Conservation (phyloP, 1,139 yeast genomes). For the Candida glucosophila region DNA sequence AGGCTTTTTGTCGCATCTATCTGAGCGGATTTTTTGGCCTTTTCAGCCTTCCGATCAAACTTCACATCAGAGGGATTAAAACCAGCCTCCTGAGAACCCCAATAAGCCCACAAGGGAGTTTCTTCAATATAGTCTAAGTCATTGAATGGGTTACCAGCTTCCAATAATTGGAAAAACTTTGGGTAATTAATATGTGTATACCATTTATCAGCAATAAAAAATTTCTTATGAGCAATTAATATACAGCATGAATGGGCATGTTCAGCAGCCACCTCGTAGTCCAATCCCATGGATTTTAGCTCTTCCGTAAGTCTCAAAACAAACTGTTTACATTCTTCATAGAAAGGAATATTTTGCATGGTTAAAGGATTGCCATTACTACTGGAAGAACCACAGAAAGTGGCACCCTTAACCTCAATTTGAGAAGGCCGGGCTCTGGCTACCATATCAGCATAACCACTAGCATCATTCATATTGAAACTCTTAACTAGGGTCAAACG, state of each 20-base stretch:
- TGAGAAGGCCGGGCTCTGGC: slow-evolving; percentile 77
- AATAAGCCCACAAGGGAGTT: slow-evolving; percentile 87
- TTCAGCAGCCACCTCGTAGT: slow-evolving; percentile 84
- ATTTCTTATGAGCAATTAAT: slow-evolving; percentile 67
- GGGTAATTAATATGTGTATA: slow-evolving; percentile 83
- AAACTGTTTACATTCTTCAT: slow-evolving; percentile 78
- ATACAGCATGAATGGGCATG: slow-evolving; percentile 95
- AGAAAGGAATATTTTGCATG: slow-evolving; percentile 92
- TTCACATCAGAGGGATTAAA: slow-evolving; percentile 80
- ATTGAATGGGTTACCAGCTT: slow-evolving; percentile 54
- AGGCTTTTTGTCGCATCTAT: neutral
- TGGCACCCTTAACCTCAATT: slow-evolving; percentile 90
- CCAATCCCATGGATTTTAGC: slow-evolving; percentile 52
- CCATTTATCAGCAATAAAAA: slow-evolving; percentile 70
- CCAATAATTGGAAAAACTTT: slow-evolving; percentile 62
- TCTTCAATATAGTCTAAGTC: slow-evolving; percentile 75
- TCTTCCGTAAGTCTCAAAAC: slow-evolving; percentile 56
- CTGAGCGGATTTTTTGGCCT: slow-evolving; percentile 8
- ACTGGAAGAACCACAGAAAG: slow-evolving; percentile 79
- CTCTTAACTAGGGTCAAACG: slow-evolving; percentile 88
- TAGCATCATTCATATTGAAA: slow-evolving; percentile 74
- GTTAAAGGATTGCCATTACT: slow-evolving; percentile 85
- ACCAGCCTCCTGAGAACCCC: slow-evolving; percentile 82
- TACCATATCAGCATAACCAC: slow-evolving; percentile 86
- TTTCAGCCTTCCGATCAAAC: slow-evolving; percentile 61